phyloP scores from a whole-genome alignment of 305 asterid genomes.

The Fraxinus ornus region DNA sequence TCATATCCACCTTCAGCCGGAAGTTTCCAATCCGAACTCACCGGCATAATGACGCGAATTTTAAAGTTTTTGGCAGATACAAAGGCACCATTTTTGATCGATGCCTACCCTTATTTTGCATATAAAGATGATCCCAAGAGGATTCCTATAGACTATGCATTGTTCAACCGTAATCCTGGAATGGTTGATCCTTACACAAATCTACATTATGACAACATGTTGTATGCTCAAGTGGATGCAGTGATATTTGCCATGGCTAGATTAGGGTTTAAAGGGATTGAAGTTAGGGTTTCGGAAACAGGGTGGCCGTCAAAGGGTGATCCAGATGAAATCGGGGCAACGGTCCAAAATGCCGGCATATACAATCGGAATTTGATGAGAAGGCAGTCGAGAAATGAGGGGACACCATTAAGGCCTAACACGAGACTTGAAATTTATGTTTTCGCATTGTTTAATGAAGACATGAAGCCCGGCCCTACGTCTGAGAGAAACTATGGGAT shows the following conservation, averaged over 20 bases:
- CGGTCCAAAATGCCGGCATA: conserved; percentile 56
- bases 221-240: conserved; percentile 83
- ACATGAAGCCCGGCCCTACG: conserved; percentile 83
- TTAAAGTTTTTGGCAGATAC: conserved; percentile 59
- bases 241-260: conserved; percentile 58
- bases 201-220: conserved; percentile 76
- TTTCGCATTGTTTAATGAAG: conserved; percentile 86
- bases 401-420: conserved; percentile 71
- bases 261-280: conserved; percentile 57
- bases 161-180: conserved; percentile 63
- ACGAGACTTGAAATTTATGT: conserved; percentile 57
- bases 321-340: conserved; percentile 57
- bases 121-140: conserved; percentile 56
- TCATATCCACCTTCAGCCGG: conserved; percentile 94
- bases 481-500: conserved; percentile 86
- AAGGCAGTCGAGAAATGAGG: conserved; percentile 54
- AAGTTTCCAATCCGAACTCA: conserved; percentile 45
- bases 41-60: conserved; percentile 51
- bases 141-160: conserved; percentile 58
- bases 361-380: conserved; percentile 59
- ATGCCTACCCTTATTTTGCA: conserved; percentile 88
- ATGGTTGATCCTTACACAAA: conserved; percentile 62
- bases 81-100: conserved; percentile 69
- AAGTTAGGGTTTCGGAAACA: conserved; percentile 73
- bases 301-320: conserved; percentile 95